Percentiles rank a stretch among this genome's conserved stretches.
These are phyloP conservation scores for Crinitomyces ghanaensis DNA, from an alignment of 805 yeast genomes.

Conservation along the genomic window DNA sequence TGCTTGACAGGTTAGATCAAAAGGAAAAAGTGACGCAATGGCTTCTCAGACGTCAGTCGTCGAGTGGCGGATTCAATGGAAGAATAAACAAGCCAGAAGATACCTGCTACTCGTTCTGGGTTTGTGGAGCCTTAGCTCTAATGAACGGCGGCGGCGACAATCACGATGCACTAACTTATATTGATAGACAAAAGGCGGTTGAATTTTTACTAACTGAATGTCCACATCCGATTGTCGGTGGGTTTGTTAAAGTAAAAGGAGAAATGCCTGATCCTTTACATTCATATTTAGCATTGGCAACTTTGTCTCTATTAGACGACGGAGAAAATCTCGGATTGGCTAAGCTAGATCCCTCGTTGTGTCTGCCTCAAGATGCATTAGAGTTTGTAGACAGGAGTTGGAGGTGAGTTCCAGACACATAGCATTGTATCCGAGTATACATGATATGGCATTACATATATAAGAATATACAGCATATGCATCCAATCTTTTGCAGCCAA, in stretches of 20 bases:
- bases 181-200: slow-evolving; percentile 28
- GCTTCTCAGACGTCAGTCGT: slow-evolving; percentile 52
- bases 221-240: slow-evolving; percentile 59
- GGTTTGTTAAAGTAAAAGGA: slow-evolving; percentile 57
- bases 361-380: slow-evolving; percentile 19
- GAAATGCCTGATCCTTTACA: slow-evolving; percentile 53
- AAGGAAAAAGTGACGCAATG: neutral
- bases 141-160: too few species aligned
- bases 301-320: slow-evolving; percentile 29
- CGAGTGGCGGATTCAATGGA: slow-evolving; percentile 71
- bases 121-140: slow-evolving; percentile 43
- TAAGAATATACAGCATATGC: too few species aligned
- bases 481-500: too few species aligned
- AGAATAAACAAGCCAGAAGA: slow-evolving; percentile 76
- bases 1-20: slow-evolving; percentile 16
- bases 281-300: slow-evolving; percentile 43
- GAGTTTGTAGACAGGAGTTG: slow-evolving; percentile 13
- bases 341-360: slow-evolving; percentile 23
- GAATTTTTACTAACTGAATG: slow-evolving; percentile 42
- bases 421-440: too few species aligned
- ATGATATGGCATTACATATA: too few species aligned
- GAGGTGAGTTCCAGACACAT: too few species aligned
- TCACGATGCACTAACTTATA: slow-evolving; percentile 20
- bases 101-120: slow-evolving; percentile 86
- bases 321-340: slow-evolving; percentile 11